Evolutionary conservation across 164 flowering plant species (phyloP), one percentile per base, ranked within the genome.

Genomic region (Annona cherimola): DNA sequence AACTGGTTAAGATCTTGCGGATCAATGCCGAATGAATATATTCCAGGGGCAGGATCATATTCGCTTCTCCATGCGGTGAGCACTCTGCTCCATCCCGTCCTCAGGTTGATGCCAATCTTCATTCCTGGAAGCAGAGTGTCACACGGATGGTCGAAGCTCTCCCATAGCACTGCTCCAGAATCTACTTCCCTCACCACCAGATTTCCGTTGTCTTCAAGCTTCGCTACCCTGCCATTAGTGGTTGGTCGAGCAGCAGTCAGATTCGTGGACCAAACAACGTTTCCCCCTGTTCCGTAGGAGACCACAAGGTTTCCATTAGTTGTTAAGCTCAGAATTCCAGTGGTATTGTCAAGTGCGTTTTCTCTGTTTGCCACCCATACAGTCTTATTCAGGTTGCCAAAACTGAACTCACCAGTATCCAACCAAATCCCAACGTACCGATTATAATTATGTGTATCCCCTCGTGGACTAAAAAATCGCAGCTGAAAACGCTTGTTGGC

Each of bases 61-160:
- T 50, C n/a, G 9, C 18, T 70, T 44, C 46, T 57, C 85, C 83
- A 78, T 18, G 83, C 76, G 26, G 61, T 76, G 8, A 82, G 70
- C 7, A 68, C 43, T 79, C 74, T 72, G 3, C n/a, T 66, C 8
- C 61, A 73, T 7, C 76, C 74, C 0, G 78, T 82, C 6, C 14
- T 46, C 5, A 67, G 45, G 55, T 78, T 71, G 14, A 74, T 41
- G 4, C 83, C 85, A 0, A 80, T 61, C 70, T 73, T 82, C 85
- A 80, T 82, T 0, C 80, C 78, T 0, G 85, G 83, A 14, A 82
- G 67, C n/a, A 82, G 77, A 0, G 83, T 76, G 44, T 80, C 72
- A 0, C 83, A 75, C 0, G 83, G 85, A 71, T 82, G 61, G 73
- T 82, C 81, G 68, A 82, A 80, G 68, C 81, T 80, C 61, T 80